These are phyloP conservation scores for Cucumis hystrix DNA, from an alignment of 306 rosid genomes.

Conservation along the genomic window DNA sequence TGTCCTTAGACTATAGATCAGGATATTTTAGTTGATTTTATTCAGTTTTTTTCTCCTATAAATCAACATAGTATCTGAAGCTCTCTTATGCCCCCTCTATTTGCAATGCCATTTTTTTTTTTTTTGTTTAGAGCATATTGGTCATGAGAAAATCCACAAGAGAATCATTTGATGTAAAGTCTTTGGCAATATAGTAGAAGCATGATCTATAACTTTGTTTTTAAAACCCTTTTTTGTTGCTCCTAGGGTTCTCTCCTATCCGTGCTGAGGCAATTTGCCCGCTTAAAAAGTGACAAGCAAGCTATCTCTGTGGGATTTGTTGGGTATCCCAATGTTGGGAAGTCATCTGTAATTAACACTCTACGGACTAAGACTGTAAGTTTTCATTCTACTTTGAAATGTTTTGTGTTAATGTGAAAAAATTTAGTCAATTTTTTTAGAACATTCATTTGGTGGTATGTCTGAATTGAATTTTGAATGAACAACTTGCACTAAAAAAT, in stretches of 20 bases:
- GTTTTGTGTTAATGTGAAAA: not conserved
- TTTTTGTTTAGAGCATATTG: not conserved
- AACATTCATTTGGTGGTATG: not conserved
- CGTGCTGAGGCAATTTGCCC: constrained; percentile 79
- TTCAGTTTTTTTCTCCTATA: not conserved
- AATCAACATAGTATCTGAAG: not conserved
- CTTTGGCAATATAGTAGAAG: not conserved
- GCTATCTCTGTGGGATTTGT: constrained; percentile 94
- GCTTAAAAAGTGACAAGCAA: constrained; percentile 87
- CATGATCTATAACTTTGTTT: not conserved
- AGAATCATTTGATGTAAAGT: not conserved
- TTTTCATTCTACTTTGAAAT: constrained; percentile 7
- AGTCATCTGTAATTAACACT: constrained; percentile 88
- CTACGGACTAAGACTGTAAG: constrained; percentile 75
- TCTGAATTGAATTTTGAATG: not conserved
- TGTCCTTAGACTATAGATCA: not conserved
- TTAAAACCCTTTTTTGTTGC: constrained; percentile 3
- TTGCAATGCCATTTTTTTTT: not conserved
- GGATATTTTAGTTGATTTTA: not conserved
- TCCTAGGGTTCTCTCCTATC: constrained; percentile 84
- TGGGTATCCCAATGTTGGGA: constrained; percentile 97
- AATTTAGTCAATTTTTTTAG: not conserved
- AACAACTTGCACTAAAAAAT: not conserved
- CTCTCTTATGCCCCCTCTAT: not conserved
- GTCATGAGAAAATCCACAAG: not conserved